These are phyloP conservation scores for Solidago caesia DNA, from an alignment of 129 eudicot species.

Conservation along the genomic window DNA sequence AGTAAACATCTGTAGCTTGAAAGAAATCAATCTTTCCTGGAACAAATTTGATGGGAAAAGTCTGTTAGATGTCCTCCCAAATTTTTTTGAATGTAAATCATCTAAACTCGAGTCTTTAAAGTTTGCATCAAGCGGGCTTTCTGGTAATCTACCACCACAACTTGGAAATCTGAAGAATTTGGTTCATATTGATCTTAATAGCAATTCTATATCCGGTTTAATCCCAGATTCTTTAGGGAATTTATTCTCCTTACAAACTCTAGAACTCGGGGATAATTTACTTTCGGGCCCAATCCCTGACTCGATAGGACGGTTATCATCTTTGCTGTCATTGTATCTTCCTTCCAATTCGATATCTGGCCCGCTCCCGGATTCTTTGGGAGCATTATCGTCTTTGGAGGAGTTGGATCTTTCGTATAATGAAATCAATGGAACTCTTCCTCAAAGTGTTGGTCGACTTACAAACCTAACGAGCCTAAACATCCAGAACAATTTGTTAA, in stretches of 20 bases:
- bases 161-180: constrained; percentile 23
- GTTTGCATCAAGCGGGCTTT: constrained; percentile 24
- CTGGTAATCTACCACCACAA: constrained; percentile 18
- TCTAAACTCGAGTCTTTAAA: constrained; percentile 23
- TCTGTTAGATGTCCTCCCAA: constrained; percentile 24
- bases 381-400: background rate
- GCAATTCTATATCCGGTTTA: constrained; percentile 21
- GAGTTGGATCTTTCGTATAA: constrained; percentile 2
- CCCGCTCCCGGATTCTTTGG: constrained; percentile 7
- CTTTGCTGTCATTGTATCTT: background rate
- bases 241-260: constrained; percentile 10
- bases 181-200: constrained; percentile 22
- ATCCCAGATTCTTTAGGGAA: constrained; percentile 31
- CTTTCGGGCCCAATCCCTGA: constrained; percentile 11
- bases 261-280: constrained; percentile 1
- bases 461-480: background rate
- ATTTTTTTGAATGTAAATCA: constrained; percentile 20
- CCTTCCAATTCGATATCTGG: constrained; percentile 2
- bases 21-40: constrained; percentile 8
- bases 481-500: background rate
- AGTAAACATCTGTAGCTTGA: constrained; percentile 24
- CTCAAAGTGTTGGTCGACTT: constrained; percentile 1
- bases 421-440: background rate
- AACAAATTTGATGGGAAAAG: constrained; percentile 22
- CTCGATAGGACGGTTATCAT: constrained; percentile 3